These are phyloP conservation scores for Acephala macrosclerotiorum DNA, from an alignment of 2,329 filamentous ascomycete species.

Conservation along the genomic window DNA sequence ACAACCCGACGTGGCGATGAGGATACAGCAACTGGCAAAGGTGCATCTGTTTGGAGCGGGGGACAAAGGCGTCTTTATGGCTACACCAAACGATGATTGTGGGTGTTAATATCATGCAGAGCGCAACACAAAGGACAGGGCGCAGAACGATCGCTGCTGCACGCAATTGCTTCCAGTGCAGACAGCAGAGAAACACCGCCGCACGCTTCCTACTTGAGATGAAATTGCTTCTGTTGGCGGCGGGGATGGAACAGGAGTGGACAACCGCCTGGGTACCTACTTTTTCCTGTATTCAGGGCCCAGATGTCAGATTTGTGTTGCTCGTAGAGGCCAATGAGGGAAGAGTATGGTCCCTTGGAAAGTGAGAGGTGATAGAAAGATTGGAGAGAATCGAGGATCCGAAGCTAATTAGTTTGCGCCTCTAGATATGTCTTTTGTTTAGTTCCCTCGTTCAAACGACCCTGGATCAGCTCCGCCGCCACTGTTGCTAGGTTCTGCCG, in stretches of 20 bases:
- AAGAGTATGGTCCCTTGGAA: conserved; percentile 1
- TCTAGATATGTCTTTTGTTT: conserved; percentile 16
- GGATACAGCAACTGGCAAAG: conserved; percentile 31
- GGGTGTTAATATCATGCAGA: conserved; percentile 17
- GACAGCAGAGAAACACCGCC: conserved; percentile 21
- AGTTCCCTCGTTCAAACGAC: conserved; percentile 14
- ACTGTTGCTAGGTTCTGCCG: neutral
- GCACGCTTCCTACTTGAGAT: conserved; percentile 26
- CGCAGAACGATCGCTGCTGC: conserved; percentile 27
- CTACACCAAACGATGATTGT: conserved; percentile 16
- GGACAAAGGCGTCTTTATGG: conserved; percentile 35
- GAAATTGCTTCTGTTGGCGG: conserved; percentile 29
- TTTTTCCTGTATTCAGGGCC: conserved; percentile 25
- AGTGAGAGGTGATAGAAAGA: conserved; percentile 25
- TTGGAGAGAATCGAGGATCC: conserved; percentile 9
- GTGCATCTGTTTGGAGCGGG: conserved; percentile 10
- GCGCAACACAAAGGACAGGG: conserved; percentile 16
- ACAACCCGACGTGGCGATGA: conserved; percentile 16
- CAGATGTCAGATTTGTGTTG: conserved; percentile 18
- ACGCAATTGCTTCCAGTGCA: conserved; percentile 31
- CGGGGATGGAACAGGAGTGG: conserved; percentile 11
- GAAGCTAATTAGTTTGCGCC: conserved; percentile 24
- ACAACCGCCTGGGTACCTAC: conserved; percentile 26
- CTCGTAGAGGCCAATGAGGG: conserved; percentile 16
- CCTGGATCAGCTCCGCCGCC: conserved; percentile 4